Evolutionary conservation across 2,329 filamentous ascomycete species (phyloP), one percentile per base, ranked within the genome.

Genomic region (Westerdykella ornata): DNA sequence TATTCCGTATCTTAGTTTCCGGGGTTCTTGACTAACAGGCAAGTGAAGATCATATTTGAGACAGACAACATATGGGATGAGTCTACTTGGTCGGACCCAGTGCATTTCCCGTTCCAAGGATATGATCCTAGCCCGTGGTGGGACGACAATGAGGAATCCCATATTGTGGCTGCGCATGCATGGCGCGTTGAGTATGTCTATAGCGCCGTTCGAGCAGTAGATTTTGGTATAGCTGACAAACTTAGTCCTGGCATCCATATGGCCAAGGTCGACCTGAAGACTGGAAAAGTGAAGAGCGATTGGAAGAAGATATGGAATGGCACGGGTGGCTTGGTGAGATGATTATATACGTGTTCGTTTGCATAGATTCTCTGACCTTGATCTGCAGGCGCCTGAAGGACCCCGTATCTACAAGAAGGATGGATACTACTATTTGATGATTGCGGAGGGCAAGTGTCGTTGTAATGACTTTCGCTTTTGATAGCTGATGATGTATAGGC

Each of bases 41-140:
- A n/a, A n/a, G 22, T 8, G 8, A 32, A 52, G 49, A 60, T 72
- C 33, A 68, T 75, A 37, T 73, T 75, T 57, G 66, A 66, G 30
- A 66, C 68, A 0, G 57, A 60, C 1, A 53, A 75, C 38, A 68
- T 69, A 0, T 75, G 65, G 48, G 56, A 71, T 30, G 53, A 62
- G 4, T 32, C 46, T 11, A 59, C 71, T 0, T 78, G 75, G 74
- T 68, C 68, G 0, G 62, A 73, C 39, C 69, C 75, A 0, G 52
- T 72, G 0, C 67, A 71, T 38, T 76, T 75, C 48, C 62, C 72
- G 11, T 73, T 74, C 33, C 60, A 39, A 15, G 73, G 72, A 1
- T 75, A 76, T 39, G 78, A 81, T 39, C 73, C 76, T 0, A 72
- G 69, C 26, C 68, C 72, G 6, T 76, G 77, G 49, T 80, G 75